phyloP scores from a whole-genome alignment of 148 eudicot genomes.

The Spergularia bocconei region DNA sequence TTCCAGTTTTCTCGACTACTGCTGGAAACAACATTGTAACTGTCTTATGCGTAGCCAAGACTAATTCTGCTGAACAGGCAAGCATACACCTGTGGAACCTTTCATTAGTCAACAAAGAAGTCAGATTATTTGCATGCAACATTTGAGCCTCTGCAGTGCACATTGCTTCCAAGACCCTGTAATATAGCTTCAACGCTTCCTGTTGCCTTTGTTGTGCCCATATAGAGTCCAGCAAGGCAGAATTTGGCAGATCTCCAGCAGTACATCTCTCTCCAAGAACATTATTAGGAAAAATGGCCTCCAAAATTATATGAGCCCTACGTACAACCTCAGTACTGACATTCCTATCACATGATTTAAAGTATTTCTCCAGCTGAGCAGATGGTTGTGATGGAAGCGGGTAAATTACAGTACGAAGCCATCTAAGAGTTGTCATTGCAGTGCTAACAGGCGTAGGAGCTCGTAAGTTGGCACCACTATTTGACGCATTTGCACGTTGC shows the following conservation, averaged over 20 bases:
- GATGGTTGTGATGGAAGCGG: slow-evolving; percentile 89
- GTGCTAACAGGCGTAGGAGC: slow-evolving; percentile 92
- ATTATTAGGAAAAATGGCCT: slow-evolving; percentile 90
- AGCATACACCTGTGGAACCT: slow-evolving; percentile 98
- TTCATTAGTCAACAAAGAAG: slow-evolving; percentile 85
- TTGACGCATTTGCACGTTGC: slow-evolving; percentile 35
- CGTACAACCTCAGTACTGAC: slow-evolving; percentile 60
- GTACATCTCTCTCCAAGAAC: slow-evolving; percentile 61
- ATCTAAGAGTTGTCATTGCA: slow-evolving; percentile 96
- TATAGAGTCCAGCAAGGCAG: slow-evolving; percentile 80
- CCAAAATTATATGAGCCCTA: slow-evolving; percentile 82
- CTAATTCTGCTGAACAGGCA: slow-evolving; percentile 97
- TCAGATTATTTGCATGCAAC: slow-evolving; percentile 69
- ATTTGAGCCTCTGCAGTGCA: slow-evolving; percentile 81
- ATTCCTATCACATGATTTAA: slow-evolving; percentile 72
- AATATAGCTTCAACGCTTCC: slow-evolving; percentile 84
- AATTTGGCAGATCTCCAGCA: slow-evolving; percentile 52
- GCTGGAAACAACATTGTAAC: slow-evolving; percentile 97
- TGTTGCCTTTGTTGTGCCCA: slow-evolving; percentile 92
- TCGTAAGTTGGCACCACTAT: slow-evolving; percentile 35
- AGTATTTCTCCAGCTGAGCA: slow-evolving; percentile 56
- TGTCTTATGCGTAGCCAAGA: slow-evolving; percentile 95
- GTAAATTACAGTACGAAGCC: slow-evolving; percentile 79
- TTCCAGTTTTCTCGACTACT: slow-evolving; percentile 93
- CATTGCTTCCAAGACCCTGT: slow-evolving; percentile 85